These are phyloP conservation scores for Castanopsis chinensis DNA, from an alignment of 306 rosid species.

Conservation along the genomic window DNA sequence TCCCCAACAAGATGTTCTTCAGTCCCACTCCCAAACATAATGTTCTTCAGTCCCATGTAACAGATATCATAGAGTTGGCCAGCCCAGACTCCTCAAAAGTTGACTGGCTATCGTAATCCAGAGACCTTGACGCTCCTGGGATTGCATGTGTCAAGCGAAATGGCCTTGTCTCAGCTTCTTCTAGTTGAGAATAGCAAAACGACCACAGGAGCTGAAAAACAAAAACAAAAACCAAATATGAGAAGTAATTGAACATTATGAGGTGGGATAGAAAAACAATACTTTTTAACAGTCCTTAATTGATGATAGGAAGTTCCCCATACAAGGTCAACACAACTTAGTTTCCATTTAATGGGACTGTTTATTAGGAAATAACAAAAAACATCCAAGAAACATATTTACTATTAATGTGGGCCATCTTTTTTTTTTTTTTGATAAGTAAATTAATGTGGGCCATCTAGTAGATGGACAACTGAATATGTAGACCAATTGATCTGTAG, in stretches of 20 bases:
- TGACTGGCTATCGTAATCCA: constrained; percentile 56
- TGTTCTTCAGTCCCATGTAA: constrained; percentile 78
- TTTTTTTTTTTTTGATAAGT: no score
- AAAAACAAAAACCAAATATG: constrained; percentile 9
- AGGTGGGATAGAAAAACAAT: background rate
- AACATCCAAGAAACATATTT: background rate
- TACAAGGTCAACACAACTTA: background rate
- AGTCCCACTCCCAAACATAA: constrained; percentile 58
- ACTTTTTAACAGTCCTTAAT: background rate
- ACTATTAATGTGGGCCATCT: background rate
- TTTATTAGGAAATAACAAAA: background rate
- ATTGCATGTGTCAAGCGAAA: constrained; percentile 81
- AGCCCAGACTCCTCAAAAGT: constrained; percentile 83
- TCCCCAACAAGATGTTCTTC: constrained; percentile 31
- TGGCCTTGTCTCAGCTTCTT: constrained; percentile 57
- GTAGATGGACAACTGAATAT: background rate
- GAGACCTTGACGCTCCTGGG: constrained; percentile 74
- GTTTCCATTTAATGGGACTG: background rate
- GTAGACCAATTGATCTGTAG: background rate
- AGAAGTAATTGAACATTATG: background rate
- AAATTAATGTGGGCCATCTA: background rate
- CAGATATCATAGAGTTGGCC: constrained; percentile 89
- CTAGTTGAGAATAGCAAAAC: constrained; percentile 59
- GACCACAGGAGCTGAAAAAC: constrained; percentile 91
- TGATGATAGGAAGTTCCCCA: background rate